Conservation (phyloP, 352 stramenopile species). For the Pythium sp. region DNA sequence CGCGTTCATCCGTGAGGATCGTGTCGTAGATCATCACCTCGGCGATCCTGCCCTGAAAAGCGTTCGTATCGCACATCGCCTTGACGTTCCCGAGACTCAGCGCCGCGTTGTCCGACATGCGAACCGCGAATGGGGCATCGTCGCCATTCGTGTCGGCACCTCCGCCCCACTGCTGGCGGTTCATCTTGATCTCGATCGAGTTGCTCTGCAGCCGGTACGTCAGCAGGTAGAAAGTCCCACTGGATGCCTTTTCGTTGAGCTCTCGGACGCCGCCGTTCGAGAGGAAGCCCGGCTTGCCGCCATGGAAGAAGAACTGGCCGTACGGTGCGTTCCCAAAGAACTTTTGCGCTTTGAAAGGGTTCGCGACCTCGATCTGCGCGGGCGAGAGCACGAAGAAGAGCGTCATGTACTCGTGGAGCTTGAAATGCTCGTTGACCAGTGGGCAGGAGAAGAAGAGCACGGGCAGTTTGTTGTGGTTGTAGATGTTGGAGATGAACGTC, state of each 20-base stretch:
- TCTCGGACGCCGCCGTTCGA: conserved; percentile 44
- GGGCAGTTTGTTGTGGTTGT: conserved; percentile 28
- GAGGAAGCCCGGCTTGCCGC: conserved; percentile 54
- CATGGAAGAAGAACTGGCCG: conserved; percentile 61
- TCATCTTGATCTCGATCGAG: conserved; percentile 47
- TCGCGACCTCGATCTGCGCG: conserved; percentile 32
- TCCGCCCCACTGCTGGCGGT: conserved; percentile 26
- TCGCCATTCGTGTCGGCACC: conserved; percentile 3
- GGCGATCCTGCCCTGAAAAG: conserved; percentile 52
- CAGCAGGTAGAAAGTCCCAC: conserved; percentile 34
- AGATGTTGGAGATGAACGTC: conserved; percentile 12
- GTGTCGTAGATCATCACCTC: conserved; percentile 55
- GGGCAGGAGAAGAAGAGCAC: conserved; percentile 52
- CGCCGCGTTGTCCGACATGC: conserved; percentile 42
- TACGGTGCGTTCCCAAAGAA: conserved; percentile 73
- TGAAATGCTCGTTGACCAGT: conserved; percentile 28
- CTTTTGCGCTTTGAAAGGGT: conserved; percentile 49
- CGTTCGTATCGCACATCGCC: conserved; percentile 46
- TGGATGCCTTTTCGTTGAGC: conserved; percentile 17
- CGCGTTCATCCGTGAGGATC: conserved; percentile 31
- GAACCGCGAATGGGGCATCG: conserved; percentile 21
- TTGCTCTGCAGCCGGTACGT: conserved; percentile 44
- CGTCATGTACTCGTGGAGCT: conserved; percentile 56
- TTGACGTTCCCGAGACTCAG: conserved; percentile 61
- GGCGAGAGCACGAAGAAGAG: conserved; percentile 62